Base-by-base conservation (phyloP, 208 protist genomes). In the Wallacemonas sp. region DNA sequence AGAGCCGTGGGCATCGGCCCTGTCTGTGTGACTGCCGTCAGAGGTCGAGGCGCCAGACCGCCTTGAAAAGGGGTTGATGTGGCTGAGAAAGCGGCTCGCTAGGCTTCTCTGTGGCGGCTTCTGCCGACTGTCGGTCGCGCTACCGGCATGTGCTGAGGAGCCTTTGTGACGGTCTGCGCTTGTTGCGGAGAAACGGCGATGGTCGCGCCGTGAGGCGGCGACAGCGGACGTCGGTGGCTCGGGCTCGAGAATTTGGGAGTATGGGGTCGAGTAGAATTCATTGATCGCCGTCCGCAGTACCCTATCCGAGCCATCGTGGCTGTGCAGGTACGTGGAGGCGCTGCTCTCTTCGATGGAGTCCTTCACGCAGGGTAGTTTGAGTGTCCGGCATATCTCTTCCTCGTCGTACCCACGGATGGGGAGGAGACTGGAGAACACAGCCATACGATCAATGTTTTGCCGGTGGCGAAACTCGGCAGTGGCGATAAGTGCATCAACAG, bases 341-440 rank as follows among this genome's bases (percentile, higher is more conserved):
- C 30, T 42, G 5, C 30, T 9, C 4, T 4, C 4, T 6, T 37
- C 32, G 41, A 8, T 8, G n/a, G 13, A 34, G 10, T 45, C 57
- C 26, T 19, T 21, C 19, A 81, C 67, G 10, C 68, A 71, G 0
- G 78, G 78, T 1, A 87, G 65, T 0, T 72, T 29, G 5, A 91
- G 45, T 37, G 71, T 34, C 19, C 62, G 29, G 53, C 85, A 86
- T n/a, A 93, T 61, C n/a, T 55, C 34, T 1, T 62, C 37, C 38
- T 83, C 63, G 36, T 81, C 63, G 52, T 83, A 93, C 0, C 87
- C 87, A 24, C 61, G 67, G 8, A 83, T 66, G 2, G 78, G 79
- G 53, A 93, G 77, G 13, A 89, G 60, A 15, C 68, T 77, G 0
- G 83, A 68, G 39, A 88, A 90, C 44, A 87, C 70, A 13, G 71